Percentiles rank a stretch among this genome's conserved stretches.
These are phyloP conservation scores for Gastrodia elata DNA, from an alignment of 106 monocot species.

Conservation along the genomic window DNA sequence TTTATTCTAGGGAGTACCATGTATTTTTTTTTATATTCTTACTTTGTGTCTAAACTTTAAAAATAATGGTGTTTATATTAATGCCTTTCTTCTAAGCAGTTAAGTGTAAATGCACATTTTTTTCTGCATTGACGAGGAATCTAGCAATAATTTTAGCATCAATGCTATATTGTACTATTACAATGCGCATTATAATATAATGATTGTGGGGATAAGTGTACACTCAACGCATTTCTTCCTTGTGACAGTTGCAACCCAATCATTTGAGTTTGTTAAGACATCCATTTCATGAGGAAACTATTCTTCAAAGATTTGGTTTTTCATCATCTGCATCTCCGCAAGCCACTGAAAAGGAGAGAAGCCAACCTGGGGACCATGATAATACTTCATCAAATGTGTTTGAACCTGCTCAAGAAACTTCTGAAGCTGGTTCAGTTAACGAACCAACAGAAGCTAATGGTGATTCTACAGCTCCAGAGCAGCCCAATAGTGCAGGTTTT, in stretches of 20 bases:
- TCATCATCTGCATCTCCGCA: slow-evolving; percentile 41
- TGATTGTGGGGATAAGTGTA: not conserved
- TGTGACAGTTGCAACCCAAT: slow-evolving; percentile 10
- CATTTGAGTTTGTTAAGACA: slow-evolving; percentile 5
- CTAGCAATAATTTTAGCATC: not conserved
- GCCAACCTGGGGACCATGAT: slow-evolving; percentile 9
- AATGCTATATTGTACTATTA: not conserved
- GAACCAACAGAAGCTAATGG: slow-evolving; percentile 7
- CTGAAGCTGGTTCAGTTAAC: not conserved
- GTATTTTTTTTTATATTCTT: not conserved
- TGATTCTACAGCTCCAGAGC: slow-evolving; percentile 19
- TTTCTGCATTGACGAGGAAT: not conserved
- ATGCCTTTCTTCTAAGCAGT: not conserved
- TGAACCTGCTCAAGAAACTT: not conserved
- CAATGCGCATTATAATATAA: not conserved
- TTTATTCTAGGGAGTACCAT: not conserved
- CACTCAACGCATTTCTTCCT: not conserved
- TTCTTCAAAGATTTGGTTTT: slow-evolving; percentile 24
- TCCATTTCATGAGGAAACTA: slow-evolving; percentile 2
- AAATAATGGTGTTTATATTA: not conserved
- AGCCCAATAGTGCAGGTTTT: slow-evolving; percentile 24
- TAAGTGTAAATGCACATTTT: not conserved
- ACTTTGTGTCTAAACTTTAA: not conserved
- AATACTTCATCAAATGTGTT: not conserved
- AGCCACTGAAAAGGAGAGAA: slow-evolving; percentile 30